Evolutionary conservation across 2,329 filamentous ascomycete genomes (phyloP), one percentile per base, ranked within the genome.

Genomic region (Scolecobasidium constrictum): DNA sequence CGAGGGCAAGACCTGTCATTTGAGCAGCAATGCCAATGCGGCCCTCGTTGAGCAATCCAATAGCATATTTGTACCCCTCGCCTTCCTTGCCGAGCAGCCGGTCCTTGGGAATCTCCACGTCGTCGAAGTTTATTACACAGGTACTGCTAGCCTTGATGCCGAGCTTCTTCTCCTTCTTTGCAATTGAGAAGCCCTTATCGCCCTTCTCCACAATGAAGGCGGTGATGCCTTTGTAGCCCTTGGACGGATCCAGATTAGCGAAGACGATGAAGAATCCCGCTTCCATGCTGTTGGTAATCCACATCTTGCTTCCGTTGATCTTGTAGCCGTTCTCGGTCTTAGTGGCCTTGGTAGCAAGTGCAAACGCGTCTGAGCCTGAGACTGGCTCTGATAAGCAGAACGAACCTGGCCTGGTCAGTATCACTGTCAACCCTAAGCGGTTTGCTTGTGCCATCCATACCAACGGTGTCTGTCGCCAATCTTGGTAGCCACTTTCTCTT

Each of bases 151-250:
- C 92, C 58, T 77, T 82, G 68, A 98, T 98, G 46, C 92, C 92
- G 38, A 98, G 80, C 73, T 98, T 98, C 82, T 96, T 96, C 73
- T 98, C 92, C 73, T 98, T 98, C 77, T 98, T 98, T 33, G 92
- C 87, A 56, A 98, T 93, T 47, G 77, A 81, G 72, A 98, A 95
- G 23, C 92, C 92, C 43, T 82, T 80, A 39, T 78, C 84, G 56
- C 73, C 81, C 71, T 94, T 95, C 66, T 95, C 88, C 34, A 96
- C 81, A 47, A 98, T 71, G 61, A 98, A 98, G 41, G 92, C 92
- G 2, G 87, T 88, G 64, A 98, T 98, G 46, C 92, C 92, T 66
- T 88, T 90, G 74, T 98, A 95, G 42, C 87, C 90, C 68, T 90
- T 87, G 67, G 77, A 81, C 1, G 83, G 88, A 59, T 95, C 82